Conservation (phyloP, 1,139 yeast species). For the Saccharomyces hybrid region DNA sequence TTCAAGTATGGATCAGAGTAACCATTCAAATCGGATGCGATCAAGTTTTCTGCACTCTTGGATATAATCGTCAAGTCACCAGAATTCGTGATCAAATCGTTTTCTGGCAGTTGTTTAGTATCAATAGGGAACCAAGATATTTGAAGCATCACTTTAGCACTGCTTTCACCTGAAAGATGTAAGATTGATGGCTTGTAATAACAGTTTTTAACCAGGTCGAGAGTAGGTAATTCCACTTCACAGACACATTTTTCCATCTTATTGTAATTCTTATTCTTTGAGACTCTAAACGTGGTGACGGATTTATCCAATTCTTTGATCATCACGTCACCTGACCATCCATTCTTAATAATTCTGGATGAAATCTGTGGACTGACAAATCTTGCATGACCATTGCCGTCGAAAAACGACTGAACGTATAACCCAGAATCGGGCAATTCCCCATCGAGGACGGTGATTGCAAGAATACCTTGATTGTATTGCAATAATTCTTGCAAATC, state of each 20-base stretch:
- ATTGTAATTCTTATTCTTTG: constrained; percentile 45
- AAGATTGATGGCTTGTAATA: constrained; percentile 54
- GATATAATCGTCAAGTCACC: constrained; percentile 66
- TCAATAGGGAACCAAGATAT: constrained; percentile 75
- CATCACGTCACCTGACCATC: constrained; percentile 62
- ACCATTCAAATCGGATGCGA: constrained; percentile 82
- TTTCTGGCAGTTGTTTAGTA: constrained; percentile 54
- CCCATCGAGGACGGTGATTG: constrained; percentile 57
- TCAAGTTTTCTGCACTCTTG: constrained; percentile 58
- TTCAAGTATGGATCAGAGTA: constrained; percentile 86
- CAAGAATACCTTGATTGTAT: constrained; percentile 69
- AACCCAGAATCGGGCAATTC: constrained; percentile 45
- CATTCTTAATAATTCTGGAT: constrained; percentile 39
- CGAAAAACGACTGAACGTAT: constrained; percentile 68
- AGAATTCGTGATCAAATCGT: constrained; percentile 66
- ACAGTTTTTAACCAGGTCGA: constrained; percentile 58
- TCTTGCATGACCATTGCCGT: constrained; percentile 59
- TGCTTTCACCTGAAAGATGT: constrained; percentile 42
- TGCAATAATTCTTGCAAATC: constrained; percentile 55
- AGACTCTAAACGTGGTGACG: constrained; percentile 51
- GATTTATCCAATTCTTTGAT: constrained; percentile 76
- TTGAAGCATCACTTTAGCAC: constrained; percentile 49
- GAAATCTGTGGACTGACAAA: constrained; percentile 46
- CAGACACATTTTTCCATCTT: constrained; percentile 54
- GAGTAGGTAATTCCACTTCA: constrained; percentile 59